Percentiles rank a stretch among this genome's conserved stretches.
These are phyloP conservation scores for Phytopythium litorale DNA, from an alignment of 352 stramenopile species.

Conservation along the genomic window DNA sequence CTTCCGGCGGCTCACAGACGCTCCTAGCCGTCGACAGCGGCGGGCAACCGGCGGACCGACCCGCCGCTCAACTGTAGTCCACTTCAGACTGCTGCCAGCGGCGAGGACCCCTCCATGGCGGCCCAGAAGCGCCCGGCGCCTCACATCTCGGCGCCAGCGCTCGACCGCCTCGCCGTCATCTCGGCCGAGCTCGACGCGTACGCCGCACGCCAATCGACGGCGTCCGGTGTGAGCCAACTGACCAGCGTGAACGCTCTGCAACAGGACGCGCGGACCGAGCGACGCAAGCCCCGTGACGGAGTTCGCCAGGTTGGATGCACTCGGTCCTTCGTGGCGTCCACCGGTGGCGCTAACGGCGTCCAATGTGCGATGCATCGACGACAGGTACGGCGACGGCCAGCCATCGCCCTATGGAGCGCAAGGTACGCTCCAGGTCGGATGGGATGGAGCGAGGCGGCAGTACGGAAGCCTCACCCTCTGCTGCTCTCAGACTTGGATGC, in stretches of 20 bases:
- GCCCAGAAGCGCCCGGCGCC: neutral
- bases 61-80: no score
- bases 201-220: neutral
- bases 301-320: neutral
- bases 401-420: neutral
- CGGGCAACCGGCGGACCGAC: no score
- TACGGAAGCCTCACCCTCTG: neutral
- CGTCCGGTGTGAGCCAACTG: neutral
- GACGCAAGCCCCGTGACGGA: neutral
- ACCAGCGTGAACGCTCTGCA: neutral
- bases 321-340: neutral
- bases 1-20: no score
- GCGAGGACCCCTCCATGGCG: neutral
- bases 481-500: neutral
- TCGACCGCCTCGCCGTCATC: conserved; percentile 11
- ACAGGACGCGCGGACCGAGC: neutral
- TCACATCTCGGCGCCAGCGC: conserved; percentile 6
- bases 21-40: no score
- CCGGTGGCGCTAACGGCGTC: neutral
- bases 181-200: conserved; percentile 9
- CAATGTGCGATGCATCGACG: neutral
- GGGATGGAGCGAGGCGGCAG: neutral
- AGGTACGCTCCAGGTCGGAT: neutral
- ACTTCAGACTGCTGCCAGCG: neutral
- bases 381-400: neutral